Conservation (phyloP, 164 flowering plant species). For the Magnolia kwangsiensis region DNA sequence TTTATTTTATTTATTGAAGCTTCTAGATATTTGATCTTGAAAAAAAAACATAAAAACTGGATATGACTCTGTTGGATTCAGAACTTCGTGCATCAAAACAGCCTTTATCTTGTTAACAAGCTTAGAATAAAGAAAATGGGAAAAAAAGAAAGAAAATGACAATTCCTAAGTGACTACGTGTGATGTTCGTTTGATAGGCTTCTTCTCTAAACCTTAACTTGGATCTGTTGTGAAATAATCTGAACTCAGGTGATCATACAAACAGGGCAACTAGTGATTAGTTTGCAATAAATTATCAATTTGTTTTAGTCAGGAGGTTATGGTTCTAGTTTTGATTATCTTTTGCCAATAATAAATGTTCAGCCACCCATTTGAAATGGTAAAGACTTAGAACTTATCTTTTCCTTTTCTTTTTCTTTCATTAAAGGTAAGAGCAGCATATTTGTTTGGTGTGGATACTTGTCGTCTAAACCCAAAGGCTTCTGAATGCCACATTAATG, state of each 20-base stretch:
- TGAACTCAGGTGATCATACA: background rate
- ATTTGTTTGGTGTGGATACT: background rate
- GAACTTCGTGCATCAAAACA: background rate
- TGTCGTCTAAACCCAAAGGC: background rate
- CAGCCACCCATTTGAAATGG: background rate
- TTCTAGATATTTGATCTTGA: too few species aligned
- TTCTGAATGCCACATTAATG: background rate
- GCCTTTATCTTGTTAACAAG: background rate
- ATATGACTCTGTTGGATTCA: too few species aligned
- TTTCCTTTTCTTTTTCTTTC: background rate
- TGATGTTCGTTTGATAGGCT: too few species aligned
- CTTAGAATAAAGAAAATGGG: background rate
- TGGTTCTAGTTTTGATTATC: background rate
- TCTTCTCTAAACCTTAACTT: background rate
- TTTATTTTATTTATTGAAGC: too few species aligned
- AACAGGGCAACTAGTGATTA: background rate
- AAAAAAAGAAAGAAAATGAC: background rate
- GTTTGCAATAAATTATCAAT: background rate
- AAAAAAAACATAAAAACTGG: too few species aligned
- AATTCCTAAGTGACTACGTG: too few species aligned
- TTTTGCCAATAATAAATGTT: background rate
- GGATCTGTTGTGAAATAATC: too few species aligned
- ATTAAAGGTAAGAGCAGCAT: background rate
- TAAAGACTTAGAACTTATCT: background rate
- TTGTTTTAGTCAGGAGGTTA: background rate